These are phyloP conservation scores for Fusarium udum DNA, from an alignment of 2,329 filamentous ascomycete species.

Conservation along the genomic window DNA sequence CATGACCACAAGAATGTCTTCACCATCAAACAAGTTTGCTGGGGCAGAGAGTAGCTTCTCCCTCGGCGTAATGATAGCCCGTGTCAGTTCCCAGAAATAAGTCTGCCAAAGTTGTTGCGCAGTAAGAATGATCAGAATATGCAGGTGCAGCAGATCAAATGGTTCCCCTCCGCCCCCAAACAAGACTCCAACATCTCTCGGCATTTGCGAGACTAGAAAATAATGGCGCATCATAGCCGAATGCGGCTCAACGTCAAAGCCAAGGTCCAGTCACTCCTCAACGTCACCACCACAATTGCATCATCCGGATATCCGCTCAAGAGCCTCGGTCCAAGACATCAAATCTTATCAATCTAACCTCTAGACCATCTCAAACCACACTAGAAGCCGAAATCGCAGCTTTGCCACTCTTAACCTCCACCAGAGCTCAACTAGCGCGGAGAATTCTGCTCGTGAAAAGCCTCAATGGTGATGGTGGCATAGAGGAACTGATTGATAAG, in stretches of 20 bases:
- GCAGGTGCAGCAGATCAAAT: neutral
- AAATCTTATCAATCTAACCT: conserved; percentile 27
- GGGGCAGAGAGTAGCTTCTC: no score
- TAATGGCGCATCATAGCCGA: neutral
- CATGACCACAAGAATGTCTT: neutral
- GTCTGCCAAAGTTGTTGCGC: neutral
- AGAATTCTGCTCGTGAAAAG: conserved; percentile 17
- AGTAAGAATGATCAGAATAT: neutral
- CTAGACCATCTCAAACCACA: neutral
- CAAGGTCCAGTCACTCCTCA: neutral
- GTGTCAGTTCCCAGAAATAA: neutral
- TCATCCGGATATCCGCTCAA: neutral
- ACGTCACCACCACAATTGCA: conserved; percentile 1
- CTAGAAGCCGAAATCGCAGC: conserved; percentile 13
- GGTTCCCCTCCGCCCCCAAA: neutral
- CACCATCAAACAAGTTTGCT: neutral
- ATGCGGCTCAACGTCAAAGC: conserved; percentile 7
- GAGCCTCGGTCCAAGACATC: neutral
- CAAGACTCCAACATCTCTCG: neutral
- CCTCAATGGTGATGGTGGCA: conserved; percentile 29
- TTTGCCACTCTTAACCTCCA: conserved; percentile 10
- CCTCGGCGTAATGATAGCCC: neutral
- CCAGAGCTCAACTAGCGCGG: conserved; percentile 9
- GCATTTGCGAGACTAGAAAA: neutral
- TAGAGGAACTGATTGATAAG: conserved; percentile 41